Percentiles rank a stretch among this genome's conserved stretches.
Conservation (phyloP, 768 basidiomycete species). For the Boletellus ananas region DNA sequence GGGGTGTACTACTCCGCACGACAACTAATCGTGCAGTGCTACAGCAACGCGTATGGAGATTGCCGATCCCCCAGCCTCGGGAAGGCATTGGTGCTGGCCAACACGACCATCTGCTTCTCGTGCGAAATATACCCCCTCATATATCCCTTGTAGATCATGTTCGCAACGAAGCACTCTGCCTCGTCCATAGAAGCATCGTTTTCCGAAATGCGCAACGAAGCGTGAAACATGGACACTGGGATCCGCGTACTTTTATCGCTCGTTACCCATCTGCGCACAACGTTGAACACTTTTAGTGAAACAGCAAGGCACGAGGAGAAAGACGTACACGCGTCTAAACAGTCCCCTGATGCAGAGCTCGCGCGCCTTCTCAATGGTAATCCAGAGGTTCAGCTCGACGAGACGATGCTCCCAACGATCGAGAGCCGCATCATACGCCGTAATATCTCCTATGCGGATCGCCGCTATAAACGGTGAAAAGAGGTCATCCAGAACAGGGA, state of each 20-base stretch:
- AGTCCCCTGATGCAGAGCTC: constrained; percentile 83
- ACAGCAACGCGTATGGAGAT: constrained; percentile 41
- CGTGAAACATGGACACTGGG: constrained; percentile 75
- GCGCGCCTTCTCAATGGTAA: constrained; percentile 83
- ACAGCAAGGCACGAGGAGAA: not conserved
- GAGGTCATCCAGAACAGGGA: constrained; percentile 67
- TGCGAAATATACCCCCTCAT: constrained; percentile 97
- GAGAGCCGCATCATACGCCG: constrained; percentile 76
- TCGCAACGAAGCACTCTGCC: constrained; percentile 90
- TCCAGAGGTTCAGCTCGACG: constrained; percentile 82
- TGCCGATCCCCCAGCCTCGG: constrained; percentile 65
- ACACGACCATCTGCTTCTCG: constrained; percentile 89
- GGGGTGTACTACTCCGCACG: no score
- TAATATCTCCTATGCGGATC: constrained; percentile 72
- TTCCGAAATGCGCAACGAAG: constrained; percentile 68
- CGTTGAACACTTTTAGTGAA: not conserved
- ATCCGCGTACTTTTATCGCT: constrained; percentile 72
- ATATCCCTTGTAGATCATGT: constrained; percentile 91
- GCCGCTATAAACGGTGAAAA: constrained; percentile 81
- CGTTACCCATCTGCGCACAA: constrained; percentile 66
- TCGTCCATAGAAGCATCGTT: constrained; percentile 71
- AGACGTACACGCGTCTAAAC: constrained; percentile 70
- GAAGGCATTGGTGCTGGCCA: constrained; percentile 77
- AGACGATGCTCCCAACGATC: constrained; percentile 66
- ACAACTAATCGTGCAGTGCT: no score